Base-by-base conservation (phyloP, 192 early-diverging fungal genomes). In the Backusella australiensis region DNA sequence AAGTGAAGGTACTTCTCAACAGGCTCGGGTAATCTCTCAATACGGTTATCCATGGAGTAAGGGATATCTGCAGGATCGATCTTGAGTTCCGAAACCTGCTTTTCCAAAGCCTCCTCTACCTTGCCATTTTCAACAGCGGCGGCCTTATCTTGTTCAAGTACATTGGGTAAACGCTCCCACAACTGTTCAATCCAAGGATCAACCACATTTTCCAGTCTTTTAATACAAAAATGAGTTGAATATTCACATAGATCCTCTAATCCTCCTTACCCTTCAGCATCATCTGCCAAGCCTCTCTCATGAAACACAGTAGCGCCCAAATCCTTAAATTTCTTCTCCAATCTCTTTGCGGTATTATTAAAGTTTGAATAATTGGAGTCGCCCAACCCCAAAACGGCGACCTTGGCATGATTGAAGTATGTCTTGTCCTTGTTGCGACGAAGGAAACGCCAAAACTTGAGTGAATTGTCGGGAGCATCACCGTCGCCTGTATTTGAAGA, bases 331-430 rank as follows among this genome's bases (percentile, higher is more conserved):
- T 91, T 89, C 78, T 88, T 89, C 44, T 97, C 96, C 29, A 98
- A 79, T 12, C 92, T 82, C 80, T 93, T 92, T 6, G 90, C 93
- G 0, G 95, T 93, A 59, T 96, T 94, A 76, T 93, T 94, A 81
- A 97, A 98, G 80, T 97, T 96, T 66, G 89, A 87, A 81, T 97
- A 98, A 79, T 98, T 97, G 19, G 95, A 96, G 75, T 98, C 97
- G 17, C 97, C 97, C 29, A 98, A 86, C 6, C 95, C 95, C 14
- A 87, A 83, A 12, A 86, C 77, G 21, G 85, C 72, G 53, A 83
- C 78, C 63, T 82, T 72, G n/a, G 82, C 79, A 34, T 90, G 83
- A 4, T 82, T 78, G 23, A 92, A 85, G 65, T 88, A 91, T 0
- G 83, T 80, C 26, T 88, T 87, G 7, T 90, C 86, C 68, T 91